A percentile compares a stretch with the other conserved stretches of the same genome.
These are phyloP conservation scores for Hanseniaspora uvarum DNA, from an alignment of 1,139 yeast genomes.

Conservation along the genomic window DNA sequence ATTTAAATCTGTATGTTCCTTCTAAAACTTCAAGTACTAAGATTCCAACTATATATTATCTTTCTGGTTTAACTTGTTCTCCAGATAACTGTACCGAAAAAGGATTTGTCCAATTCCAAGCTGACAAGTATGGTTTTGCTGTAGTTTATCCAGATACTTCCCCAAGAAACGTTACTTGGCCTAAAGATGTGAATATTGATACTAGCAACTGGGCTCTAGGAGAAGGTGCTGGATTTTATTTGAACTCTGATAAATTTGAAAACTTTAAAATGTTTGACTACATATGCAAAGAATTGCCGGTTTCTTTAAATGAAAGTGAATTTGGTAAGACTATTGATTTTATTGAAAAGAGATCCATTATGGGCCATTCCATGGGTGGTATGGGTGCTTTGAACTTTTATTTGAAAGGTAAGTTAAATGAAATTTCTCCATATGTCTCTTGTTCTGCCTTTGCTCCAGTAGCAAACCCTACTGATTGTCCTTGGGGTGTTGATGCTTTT, in stretches of 20 bases:
- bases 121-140: slow-evolving; percentile 73
- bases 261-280: slow-evolving; percentile 84
- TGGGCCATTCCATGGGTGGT: slow-evolving; percentile 99
- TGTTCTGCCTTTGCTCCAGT: slow-evolving; percentile 92
- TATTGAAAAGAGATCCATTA: slow-evolving; percentile 52
- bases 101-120: slow-evolving; percentile 77
- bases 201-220: slow-evolving; percentile 95
- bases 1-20: slow-evolving; percentile 60
- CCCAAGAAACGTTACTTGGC: slow-evolving; percentile 76
- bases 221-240: slow-evolving; percentile 88
- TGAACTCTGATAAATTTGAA: slow-evolving; percentile 61
- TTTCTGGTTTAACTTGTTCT: slow-evolving; percentile 87
- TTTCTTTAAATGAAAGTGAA: slow-evolving; percentile 32
- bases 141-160: slow-evolving; percentile 93
- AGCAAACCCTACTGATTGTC: slow-evolving; percentile 60
- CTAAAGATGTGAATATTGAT: slow-evolving; percentile 40
- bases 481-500: slow-evolving; percentile 85
- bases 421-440: slow-evolving; percentile 43
- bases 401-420: slow-evolving; percentile 55
- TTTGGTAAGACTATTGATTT: slow-evolving; percentile 30
- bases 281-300: slow-evolving; percentile 62
- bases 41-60: slow-evolving; percentile 66
- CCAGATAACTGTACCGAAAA: slow-evolving; percentile 93
- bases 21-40: slow-evolving; percentile 39
- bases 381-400: slow-evolving; percentile 80